Percentiles rank a stretch among this genome's conserved stretches.
Evolutionary conservation across 176 grass and related monocot genomes (phyloP).

Genomic region (Zea mays): Zm-B73-REFERENCE-NAM-5.0 NC_050099.1:28807001-28807500

Average conservation of each 20-base stretch:
- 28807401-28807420: background rate
- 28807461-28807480: background rate
- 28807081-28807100: conserved; percentile 63
- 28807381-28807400: background rate
- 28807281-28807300: conserved; percentile 22
- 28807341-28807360: background rate
- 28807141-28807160: conserved; percentile 29
- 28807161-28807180: conserved; percentile 9
- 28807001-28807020: background rate
- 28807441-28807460: conserved; percentile 2
- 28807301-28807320: background rate
- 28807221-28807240: conserved; percentile 77
- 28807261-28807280: conserved; percentile 73
- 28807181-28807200: conserved; percentile 12
- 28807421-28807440: background rate
- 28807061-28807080: conserved; percentile 70
- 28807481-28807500: background rate
- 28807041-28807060: conserved; percentile 81
- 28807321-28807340: background rate
- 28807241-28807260: conserved; percentile 62
- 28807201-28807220: conserved; percentile 65
- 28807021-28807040: conserved; percentile 36
- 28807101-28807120: conserved; percentile 54
- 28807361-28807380: background rate
- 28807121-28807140: conserved; percentile 21